A percentile compares a stretch with the other conserved stretches of the same genome.
These are phyloP conservation scores for Verruconis gallopava DNA, from an alignment of 2,329 filamentous ascomycete genomes.

Conservation along the genomic window DNA sequence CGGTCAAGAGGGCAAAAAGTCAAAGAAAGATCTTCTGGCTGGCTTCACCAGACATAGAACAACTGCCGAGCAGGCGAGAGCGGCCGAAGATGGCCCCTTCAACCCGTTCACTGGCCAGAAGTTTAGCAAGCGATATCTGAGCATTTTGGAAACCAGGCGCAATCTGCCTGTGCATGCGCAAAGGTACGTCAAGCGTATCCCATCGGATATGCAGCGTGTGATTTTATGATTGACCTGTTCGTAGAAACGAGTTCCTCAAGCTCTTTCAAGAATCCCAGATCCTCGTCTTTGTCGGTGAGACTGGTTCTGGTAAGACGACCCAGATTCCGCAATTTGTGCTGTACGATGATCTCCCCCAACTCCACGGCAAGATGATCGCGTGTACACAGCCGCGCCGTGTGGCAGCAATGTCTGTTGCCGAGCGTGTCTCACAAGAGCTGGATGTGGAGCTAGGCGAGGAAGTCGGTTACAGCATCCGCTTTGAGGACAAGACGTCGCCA, in stretches of 20 bases:
- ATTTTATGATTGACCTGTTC: conserved; percentile 11
- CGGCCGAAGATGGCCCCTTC: conserved; percentile 63
- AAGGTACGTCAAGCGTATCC: conserved; percentile 49
- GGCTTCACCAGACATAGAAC: conserved; percentile 66
- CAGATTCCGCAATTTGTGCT: conserved; percentile 98
- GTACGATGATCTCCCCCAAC: conserved; percentile 87
- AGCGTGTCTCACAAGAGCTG: conserved; percentile 92
- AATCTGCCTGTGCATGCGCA: conserved; percentile 87
- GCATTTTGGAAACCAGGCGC: conserved; percentile 71
- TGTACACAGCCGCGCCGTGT: conserved; percentile 97
- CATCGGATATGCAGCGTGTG: neutral
- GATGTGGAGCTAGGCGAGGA: conserved; percentile 82
- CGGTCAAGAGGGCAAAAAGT: conserved; percentile 18
- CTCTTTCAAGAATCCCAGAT: conserved; percentile 92
- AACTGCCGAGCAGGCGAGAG: conserved; percentile 59
- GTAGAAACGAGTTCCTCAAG: conserved; percentile 77
- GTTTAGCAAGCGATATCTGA: conserved; percentile 76
- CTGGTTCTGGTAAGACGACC: conserved; percentile 97
- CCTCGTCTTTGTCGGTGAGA: conserved; percentile 96
- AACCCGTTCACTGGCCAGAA: conserved; percentile 76
- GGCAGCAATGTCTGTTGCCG: conserved; percentile 93
- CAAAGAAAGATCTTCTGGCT: conserved; percentile 40
- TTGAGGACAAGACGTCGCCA: conserved; percentile 83
- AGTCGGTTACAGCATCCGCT: conserved; percentile 94
- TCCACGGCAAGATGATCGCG: conserved; percentile 76